Percentiles rank a stretch among this genome's conserved stretches.
phyloP scores from a whole-genome alignment of 129 eudicot genomes.

The Daucus carota region DH1_v3.0 NC_030382.2:50627501-50628000 shows the following conservation, averaged over 20 bases:
- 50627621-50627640: constrained; percentile 41
- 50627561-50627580: constrained; percentile 69
- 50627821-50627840: neutral
- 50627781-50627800: constrained; percentile 84
- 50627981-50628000: neutral
- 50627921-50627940: neutral
- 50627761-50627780: constrained; percentile 60
- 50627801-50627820: constrained; percentile 56
- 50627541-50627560: constrained; percentile 65
- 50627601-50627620: constrained; percentile 80
- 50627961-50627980: neutral
- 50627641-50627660: neutral
- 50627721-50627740: constrained; percentile 52
- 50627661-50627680: neutral
- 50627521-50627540: constrained; percentile 65
- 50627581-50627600: constrained; percentile 65
- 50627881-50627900: neutral
- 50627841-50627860: neutral
- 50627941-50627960: neutral
- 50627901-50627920: neutral
- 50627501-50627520: constrained; percentile 60
- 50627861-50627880: neutral
- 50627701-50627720: neutral
- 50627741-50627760: constrained; percentile 74
- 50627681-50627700: neutral